Evolutionary conservation across 805 yeast species (phyloP).

Genomic region (Torulaspora microellipsoides): DNA sequence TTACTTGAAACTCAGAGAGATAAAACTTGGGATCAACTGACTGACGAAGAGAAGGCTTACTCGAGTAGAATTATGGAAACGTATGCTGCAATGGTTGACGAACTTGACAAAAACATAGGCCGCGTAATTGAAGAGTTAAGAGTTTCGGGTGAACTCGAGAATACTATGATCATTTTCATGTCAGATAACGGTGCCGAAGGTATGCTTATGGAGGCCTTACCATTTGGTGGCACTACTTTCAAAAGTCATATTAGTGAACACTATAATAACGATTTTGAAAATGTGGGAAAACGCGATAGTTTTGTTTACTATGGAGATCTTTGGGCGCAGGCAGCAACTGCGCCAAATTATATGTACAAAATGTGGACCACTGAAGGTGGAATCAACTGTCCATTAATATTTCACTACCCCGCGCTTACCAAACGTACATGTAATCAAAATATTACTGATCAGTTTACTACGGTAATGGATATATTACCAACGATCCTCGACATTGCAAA

Average conservation of each 20-base stretch:
- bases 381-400: too few species aligned
- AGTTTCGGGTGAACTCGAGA: constrained; percentile 42
- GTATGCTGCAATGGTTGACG: constrained; percentile 63
- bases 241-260: constrained; percentile 31
- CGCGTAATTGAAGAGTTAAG: constrained; percentile 42
- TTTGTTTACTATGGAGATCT: constrained; percentile 40
- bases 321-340: too few species aligned
- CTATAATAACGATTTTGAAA: constrained; percentile 42
- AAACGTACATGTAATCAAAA: too few species aligned
- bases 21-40: constrained; percentile 42
- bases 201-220: constrained; percentile 52
- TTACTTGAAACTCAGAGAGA: constrained; percentile 40
- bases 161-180: constrained; percentile 55
- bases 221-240: constrained; percentile 28
- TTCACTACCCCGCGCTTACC: too few species aligned
- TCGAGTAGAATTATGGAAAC: constrained; percentile 48
- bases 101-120: constrained; percentile 50
- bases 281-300: constrained; percentile 46
- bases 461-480: too few species aligned
- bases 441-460: too few species aligned
- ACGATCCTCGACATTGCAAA: too few species aligned
- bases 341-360: too few species aligned
- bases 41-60: constrained; percentile 34
- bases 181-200: constrained; percentile 67
- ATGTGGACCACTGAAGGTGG: too few species aligned